These are phyloP conservation scores for Huntiella abstrusa DNA, from an alignment of 2,329 filamentous ascomycete species.

Conservation along the genomic window DNA sequence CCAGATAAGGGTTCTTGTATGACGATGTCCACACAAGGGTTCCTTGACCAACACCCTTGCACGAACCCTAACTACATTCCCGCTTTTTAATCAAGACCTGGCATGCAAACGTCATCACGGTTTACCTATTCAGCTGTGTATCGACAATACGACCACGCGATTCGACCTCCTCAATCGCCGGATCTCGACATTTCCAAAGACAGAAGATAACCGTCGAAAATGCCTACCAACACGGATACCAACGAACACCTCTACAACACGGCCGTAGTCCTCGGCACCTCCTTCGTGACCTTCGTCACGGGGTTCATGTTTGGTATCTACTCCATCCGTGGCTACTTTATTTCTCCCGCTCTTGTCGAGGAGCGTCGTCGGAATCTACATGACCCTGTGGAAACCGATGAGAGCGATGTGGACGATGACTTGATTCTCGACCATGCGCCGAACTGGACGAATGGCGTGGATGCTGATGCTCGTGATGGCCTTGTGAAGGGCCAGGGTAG, in stretches of 20 bases:
- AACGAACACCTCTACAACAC: slow-evolving; percentile 25
- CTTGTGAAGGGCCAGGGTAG: slow-evolving; percentile 23
- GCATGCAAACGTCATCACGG: no score
- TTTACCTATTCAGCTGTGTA: not conserved
- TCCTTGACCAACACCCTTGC: no score
- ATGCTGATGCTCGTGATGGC: slow-evolving; percentile 40
- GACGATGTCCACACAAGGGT: no score
- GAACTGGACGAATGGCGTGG: slow-evolving; percentile 44
- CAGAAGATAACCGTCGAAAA: not conserved
- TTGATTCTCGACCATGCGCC: slow-evolving; percentile 44
- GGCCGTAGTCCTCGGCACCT: slow-evolving; percentile 51
- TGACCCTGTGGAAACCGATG: slow-evolving; percentile 49
- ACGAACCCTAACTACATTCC: no score
- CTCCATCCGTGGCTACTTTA: slow-evolving; percentile 39
- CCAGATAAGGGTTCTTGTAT: not conserved
- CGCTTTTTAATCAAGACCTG: no score
- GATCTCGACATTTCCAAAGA: not conserved
- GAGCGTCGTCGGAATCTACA: slow-evolving; percentile 35
- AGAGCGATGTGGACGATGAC: slow-evolving; percentile 47
- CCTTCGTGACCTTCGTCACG: slow-evolving; percentile 51
- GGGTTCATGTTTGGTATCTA: slow-evolving; percentile 74
- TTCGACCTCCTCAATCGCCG: not conserved
- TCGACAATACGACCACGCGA: not conserved
- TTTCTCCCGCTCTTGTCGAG: slow-evolving; percentile 35
- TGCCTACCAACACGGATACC: slow-evolving; percentile 5